These are phyloP conservation scores for Arabidopsis suecica DNA, from an alignment of 345 rosid genomes.

Conservation along the genomic window DNA sequence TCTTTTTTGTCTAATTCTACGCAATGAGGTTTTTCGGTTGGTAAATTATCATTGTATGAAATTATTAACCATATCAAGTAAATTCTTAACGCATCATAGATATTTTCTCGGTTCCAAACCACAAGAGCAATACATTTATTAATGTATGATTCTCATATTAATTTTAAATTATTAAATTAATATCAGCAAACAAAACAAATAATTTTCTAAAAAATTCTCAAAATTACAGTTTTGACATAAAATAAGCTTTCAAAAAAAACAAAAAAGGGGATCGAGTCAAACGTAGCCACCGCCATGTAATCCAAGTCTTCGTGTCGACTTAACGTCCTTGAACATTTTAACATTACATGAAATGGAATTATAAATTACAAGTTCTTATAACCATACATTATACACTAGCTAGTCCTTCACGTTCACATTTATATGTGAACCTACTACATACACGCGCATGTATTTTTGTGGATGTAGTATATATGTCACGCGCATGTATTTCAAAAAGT, in stretches of 20 bases:
- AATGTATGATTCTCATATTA: too few relatives aligned
- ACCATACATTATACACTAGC: constrained; percentile 1
- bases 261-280: not conserved
- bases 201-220: not conserved
- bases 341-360: not conserved
- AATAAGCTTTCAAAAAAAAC: not conserved
- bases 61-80: not conserved
- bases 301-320: constrained; percentile 31
- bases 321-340: constrained; percentile 18
- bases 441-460: not conserved
- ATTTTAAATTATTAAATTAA: not conserved
- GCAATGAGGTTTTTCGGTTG: not conserved
- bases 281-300: constrained; percentile 15
- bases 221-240: not conserved
- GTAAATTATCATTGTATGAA: not conserved
- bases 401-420: constrained; percentile 17
- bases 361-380: constrained; percentile 3
- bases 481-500: not conserved
- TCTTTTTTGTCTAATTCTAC: not conserved
- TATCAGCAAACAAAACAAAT: not conserved
- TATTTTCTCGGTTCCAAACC: not conserved
- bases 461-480: not conserved
- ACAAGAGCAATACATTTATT: too few relatives aligned
- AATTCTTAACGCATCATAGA: not conserved
- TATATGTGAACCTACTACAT: not conserved